Conservation (phyloP, 176 grass and related monocot genomes). For the Eremochloa ophiuroides region DNA sequence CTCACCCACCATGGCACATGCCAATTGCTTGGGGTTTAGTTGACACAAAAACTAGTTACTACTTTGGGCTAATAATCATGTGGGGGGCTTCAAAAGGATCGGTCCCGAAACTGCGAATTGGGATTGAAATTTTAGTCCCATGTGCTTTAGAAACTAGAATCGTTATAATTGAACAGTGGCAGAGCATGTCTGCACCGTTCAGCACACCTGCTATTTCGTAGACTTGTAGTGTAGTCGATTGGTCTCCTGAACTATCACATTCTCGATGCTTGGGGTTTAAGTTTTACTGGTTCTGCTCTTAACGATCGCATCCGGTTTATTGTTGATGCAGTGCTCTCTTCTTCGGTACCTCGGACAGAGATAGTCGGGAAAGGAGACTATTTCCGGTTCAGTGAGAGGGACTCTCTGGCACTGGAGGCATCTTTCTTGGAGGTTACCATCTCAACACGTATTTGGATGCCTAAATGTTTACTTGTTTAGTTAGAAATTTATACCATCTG, state of each 20-base stretch:
- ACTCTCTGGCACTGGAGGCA: slow-evolving; percentile 89
- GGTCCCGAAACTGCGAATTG: not conserved
- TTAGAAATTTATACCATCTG: not conserved
- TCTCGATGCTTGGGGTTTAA: not conserved
- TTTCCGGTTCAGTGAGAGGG: slow-evolving; percentile 90
- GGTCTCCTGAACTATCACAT: not conserved
- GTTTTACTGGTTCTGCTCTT: not conserved
- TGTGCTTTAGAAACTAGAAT: not conserved
- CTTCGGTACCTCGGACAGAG: slow-evolving; percentile 72
- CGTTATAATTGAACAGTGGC: not conserved
- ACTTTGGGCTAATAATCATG: not conserved
- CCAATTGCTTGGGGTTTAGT: slow-evolving; percentile 7
- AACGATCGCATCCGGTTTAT: not conserved
- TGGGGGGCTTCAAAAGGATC: not conserved
- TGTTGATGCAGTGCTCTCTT: slow-evolving; percentile 59
- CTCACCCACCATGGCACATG: not conserved
- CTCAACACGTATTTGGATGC: not conserved
- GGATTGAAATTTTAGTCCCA: not conserved
- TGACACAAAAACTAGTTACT: not conserved
- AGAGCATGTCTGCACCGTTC: not conserved
- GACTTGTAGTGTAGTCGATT: not conserved
- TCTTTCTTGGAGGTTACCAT: slow-evolving; percentile 79
- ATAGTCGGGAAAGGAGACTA: slow-evolving; percentile 95
- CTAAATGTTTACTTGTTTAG: no score
- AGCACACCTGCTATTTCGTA: not conserved